phyloP scores from a whole-genome alignment of 495 filamentous ascomycete species.

The Tuber calosporum region DNA sequence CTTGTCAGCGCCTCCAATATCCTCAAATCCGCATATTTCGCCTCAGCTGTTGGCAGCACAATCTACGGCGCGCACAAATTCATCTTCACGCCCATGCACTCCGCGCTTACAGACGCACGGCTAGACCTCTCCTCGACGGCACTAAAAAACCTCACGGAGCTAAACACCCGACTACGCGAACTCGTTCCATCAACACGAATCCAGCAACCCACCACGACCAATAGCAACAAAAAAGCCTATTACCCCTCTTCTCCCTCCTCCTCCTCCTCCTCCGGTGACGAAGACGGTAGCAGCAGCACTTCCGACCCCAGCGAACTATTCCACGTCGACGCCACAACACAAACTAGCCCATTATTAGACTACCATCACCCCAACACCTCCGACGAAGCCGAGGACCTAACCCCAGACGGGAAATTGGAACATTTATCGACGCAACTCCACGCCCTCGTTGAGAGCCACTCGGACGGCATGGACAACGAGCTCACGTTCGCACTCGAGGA shows the following conservation, averaged over 20 bases:
- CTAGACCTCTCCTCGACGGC: conserved; percentile 67
- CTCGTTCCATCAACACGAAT: conserved; percentile 59
- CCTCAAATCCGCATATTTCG: conserved; percentile 69
- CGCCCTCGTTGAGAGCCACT: conserved; percentile 37
- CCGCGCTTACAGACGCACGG: conserved; percentile 66
- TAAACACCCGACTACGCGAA: conserved; percentile 67
- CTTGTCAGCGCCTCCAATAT: conserved; percentile 68
- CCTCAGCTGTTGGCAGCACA: conserved; percentile 59
- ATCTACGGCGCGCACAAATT: conserved; percentile 78
- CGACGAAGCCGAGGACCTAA: conserved; percentile 42
- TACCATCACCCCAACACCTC: conserved; percentile 44
- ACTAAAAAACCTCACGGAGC: conserved; percentile 54
- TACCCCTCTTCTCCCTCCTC: not conserved
- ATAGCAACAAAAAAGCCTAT: conserved; percentile 11
- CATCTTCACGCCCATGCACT: conserved; percentile 75
- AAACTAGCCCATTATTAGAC: conserved; percentile 58
- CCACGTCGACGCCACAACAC: conserved; percentile 80
- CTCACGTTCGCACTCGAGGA: conserved; percentile 40
- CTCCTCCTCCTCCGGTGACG: conserved; percentile 46
- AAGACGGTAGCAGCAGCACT: conserved; percentile 46
- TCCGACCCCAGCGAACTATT: conserved; percentile 79
- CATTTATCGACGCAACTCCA: conserved; percentile 33
- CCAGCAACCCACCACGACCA: conserved; percentile 37
- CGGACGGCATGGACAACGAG: conserved; percentile 40
- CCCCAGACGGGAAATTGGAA: conserved; percentile 43